phyloP scores from a whole-genome alignment of 2,329 filamentous ascomycete genomes.

The Ophiostoma populinum region DNA sequence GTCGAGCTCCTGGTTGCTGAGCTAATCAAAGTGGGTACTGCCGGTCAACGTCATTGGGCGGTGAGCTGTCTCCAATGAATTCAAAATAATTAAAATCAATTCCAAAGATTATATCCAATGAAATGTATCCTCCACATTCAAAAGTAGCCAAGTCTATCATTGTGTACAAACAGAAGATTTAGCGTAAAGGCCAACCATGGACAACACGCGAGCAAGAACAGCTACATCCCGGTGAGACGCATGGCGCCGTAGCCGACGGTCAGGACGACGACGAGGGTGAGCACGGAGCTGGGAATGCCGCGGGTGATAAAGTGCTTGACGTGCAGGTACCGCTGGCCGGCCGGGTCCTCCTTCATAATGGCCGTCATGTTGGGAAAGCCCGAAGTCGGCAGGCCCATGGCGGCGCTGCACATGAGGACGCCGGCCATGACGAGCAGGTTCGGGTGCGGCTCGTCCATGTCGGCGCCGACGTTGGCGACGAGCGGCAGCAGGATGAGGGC shows the following conservation, averaged over 20 bases:
- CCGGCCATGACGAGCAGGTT: conserved; percentile 91
- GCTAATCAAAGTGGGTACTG: background rate
- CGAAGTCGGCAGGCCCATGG: conserved; percentile 88
- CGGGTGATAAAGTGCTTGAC: conserved; percentile 90
- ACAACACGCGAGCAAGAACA: background rate
- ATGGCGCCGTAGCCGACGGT: conserved; percentile 85
- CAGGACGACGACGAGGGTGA: conserved; percentile 67
- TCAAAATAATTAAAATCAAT: no score
- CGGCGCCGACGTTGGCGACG: conserved; percentile 67
- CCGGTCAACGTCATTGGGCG: conserved; percentile 1
- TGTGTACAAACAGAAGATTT: no score
- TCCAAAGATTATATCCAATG: no score
- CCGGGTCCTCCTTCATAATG: conserved; percentile 97
- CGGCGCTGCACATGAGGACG: conserved; percentile 93
- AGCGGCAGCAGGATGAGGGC: conserved; percentile 88
- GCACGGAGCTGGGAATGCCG: conserved; percentile 73
- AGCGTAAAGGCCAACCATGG: no score
- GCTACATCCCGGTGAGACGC: conserved; percentile 35
- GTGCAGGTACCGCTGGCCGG: conserved; percentile 76
- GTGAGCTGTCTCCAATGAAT: no score
- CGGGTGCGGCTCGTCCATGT: conserved; percentile 79
- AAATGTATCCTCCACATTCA: no score
- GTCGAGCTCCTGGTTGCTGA: background rate
- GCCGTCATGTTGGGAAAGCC: conserved; percentile 99
- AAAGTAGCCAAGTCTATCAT: no score